Evolutionary conservation across 345 rosid genomes (phyloP), one percentile per base, ranked within the genome.

Genomic region (Diplotaxis tenuifolia): DNA sequence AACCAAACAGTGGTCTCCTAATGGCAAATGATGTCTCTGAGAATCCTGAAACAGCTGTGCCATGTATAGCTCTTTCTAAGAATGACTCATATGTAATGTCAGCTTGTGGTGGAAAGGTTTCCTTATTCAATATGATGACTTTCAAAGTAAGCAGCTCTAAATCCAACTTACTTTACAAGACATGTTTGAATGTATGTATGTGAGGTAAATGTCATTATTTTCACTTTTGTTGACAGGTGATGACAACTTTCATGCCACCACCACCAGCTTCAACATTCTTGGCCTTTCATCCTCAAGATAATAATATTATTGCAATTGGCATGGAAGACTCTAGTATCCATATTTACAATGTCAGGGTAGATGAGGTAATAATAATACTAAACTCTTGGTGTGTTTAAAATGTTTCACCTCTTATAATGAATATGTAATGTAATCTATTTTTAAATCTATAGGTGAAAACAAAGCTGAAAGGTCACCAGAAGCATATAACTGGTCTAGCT

Each of bases 1-100:
- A 89, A 74, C 92, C 98, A 29, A 80, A 84, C 22, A 88, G 87
- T 60, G 96, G 98, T 53, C 85, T 82, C 54, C 80, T 68, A 14
- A 92, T 88, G 98, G 73, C 91, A 38, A 92, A 90, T 73, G 98
- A 92, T 74, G 76, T 80, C 47, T 80, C 77, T 49, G 94, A 83
- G 49, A 92, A 86, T 65, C 55, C 72, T 75, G 88, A 85, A 22
- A 84, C 71, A 58, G 20, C 79, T 27, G 88, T 83, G 31, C 85
- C 88, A 1, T 85, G 86, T 67, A 78, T 85, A 60, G 88, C 86
- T 0, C 81, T 85, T 52, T 83, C 88, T 34, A 85, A 85, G 79
- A 85, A 85, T 77, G 88, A 85, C 59, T 85, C 86, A 0, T 85
- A 83, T 23, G 85, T 85, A n/a, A 85, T 85, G 86, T 85, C 88